Conservation (phyloP, 164 flowering plant genomes). For the Tetracentron sinense region DNA sequence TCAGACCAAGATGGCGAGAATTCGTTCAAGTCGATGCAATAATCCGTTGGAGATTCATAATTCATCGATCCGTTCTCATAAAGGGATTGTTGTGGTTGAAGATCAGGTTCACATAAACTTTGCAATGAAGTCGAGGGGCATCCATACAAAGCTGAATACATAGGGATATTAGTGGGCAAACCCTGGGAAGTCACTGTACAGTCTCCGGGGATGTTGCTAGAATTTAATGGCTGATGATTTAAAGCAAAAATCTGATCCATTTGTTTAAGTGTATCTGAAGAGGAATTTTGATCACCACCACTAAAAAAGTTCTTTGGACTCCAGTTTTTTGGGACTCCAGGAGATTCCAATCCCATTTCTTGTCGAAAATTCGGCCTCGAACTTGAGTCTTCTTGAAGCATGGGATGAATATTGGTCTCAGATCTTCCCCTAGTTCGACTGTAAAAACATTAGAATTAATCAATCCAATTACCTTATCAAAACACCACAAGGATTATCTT, state of each 20-base stretch:
- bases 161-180: slow-evolving; percentile 20
- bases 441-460: not conserved
- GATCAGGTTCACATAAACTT: slow-evolving; percentile 36
- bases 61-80: slow-evolving; percentile 23
- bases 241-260: slow-evolving; percentile 27
- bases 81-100: slow-evolving; percentile 25
- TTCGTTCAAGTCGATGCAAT: slow-evolving; percentile 29
- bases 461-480: not conserved
- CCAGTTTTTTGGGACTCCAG: slow-evolving; percentile 26
- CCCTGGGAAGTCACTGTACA: slow-evolving; percentile 25
- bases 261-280: slow-evolving; percentile 28
- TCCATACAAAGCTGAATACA: slow-evolving; percentile 37
- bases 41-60: slow-evolving; percentile 22
- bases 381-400: slow-evolving; percentile 36
- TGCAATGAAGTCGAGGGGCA: slow-evolving; percentile 35
- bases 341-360: slow-evolving; percentile 21
- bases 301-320: slow-evolving; percentile 23
- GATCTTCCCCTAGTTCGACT: slow-evolving; percentile 37
- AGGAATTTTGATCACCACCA: slow-evolving; percentile 19
- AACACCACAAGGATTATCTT: too few species aligned
- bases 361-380: slow-evolving; percentile 26
- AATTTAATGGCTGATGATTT: slow-evolving; percentile 28
- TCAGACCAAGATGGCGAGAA: slow-evolving; percentile 39
- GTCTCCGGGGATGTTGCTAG: slow-evolving; percentile 18
- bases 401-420: slow-evolving; percentile 30